Evolutionary conservation across 2,329 filamentous ascomycete species (phyloP), one percentile per base, ranked within the genome.

Genomic region (Claviceps quebecensis): DNA sequence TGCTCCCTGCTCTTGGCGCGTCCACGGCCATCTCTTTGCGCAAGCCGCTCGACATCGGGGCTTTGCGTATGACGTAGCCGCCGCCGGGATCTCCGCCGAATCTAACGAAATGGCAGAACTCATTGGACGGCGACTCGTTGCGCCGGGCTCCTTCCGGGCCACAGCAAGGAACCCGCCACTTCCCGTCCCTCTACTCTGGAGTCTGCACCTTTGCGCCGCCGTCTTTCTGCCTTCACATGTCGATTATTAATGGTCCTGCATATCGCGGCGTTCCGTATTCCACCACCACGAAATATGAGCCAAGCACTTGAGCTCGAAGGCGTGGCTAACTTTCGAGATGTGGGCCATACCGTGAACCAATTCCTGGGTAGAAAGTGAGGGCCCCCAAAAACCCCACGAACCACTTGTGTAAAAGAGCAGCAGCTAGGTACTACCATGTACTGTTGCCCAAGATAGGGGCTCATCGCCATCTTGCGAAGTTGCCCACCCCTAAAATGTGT

Each of bases 261-360:
- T 8, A 26, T 44, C 41, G 19, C 5, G 41, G 41, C 19, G 40
- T 9, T 29, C 40, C 17, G 19, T 5, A 22, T 3, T 19, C 7
- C 1, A 43, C 19, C 40, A 43, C 41, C 19, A 36, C 17, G n/a
- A n/a, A 40, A 22, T 3, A 55, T 54, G 57, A 52, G 49, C 22
- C 52, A 50, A 17, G 17, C 46, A 13, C 6, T 45, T n/a, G 54
- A 51, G 23, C 56, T 65, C 16, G 58, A 62, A 39, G 56, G 56
- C 6, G 58, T 90, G 48, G 68, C 83, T 59, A 91, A 91, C 65
- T 87, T 90, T 62, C 80, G 87, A 52, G 86, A 91, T 71, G 81
- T 90, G 44, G 85, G 82, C 41, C 69, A 72, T 55, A 81, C 78
- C 0, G 72, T 87, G 57, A 89, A 89, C 59, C 61, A 67, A 26